phyloP scores from a whole-genome alignment of 2,329 filamentous ascomycete species.

The Aureobasidium sp. region DNA sequence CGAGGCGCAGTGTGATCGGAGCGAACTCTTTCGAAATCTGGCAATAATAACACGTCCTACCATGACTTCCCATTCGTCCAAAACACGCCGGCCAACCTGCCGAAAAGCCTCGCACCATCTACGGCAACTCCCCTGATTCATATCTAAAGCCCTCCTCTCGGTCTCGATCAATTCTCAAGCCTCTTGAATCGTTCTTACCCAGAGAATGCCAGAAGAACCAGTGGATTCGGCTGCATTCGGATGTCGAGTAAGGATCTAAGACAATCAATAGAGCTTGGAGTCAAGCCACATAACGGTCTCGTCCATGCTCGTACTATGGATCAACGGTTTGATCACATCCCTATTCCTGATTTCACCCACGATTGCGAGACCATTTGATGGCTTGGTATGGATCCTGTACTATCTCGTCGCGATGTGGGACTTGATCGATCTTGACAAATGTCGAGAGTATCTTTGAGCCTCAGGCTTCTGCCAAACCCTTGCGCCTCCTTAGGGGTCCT shows the following conservation, averaged over 20 bases:
- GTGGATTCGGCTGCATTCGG: background rate
- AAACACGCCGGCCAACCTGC: background rate
- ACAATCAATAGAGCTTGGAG: slow-evolving; percentile 5
- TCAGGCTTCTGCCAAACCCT: background rate
- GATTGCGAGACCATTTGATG: background rate
- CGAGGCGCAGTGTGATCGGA: background rate
- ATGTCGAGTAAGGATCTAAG: slow-evolving; percentile 11
- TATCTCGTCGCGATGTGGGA: background rate
- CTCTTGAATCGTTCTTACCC: background rate
- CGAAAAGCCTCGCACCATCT: background rate
- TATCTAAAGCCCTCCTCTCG: background rate
- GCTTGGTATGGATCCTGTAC: background rate
- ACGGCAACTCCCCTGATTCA: background rate
- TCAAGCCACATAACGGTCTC: slow-evolving; percentile 13
- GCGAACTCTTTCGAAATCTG: background rate
- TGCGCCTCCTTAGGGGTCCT: background rate
- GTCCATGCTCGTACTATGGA: background rate
- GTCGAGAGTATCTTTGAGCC: background rate
- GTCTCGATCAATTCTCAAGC: background rate
- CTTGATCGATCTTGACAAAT: background rate
- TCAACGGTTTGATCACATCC: background rate
- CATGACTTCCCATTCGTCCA: background rate
- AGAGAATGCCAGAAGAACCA: background rate
- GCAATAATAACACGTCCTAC: background rate
- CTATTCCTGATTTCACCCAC: background rate